phyloP scores from a whole-genome alignment of 2,329 filamentous ascomycete genomes.

The Fusarium clavum region DNA sequence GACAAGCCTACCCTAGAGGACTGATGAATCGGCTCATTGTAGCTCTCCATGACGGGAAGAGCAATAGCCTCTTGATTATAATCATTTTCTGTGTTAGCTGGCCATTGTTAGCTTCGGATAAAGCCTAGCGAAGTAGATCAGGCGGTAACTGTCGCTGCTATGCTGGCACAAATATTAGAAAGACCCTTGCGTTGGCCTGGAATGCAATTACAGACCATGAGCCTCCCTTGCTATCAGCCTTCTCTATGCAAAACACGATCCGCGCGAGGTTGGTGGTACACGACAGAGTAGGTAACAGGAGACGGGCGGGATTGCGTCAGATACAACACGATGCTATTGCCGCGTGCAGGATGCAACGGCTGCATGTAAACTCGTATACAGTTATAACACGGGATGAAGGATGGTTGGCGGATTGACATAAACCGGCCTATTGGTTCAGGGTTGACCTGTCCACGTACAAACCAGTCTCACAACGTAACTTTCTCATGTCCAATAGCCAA shows the following conservation, averaged over 20 bases:
- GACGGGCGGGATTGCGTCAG: background rate
- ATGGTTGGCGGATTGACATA: background rate
- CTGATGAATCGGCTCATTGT: background rate
- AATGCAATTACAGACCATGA: conserved; percentile 13
- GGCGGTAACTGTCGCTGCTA: background rate
- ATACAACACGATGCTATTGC: background rate
- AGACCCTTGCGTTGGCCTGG: background rate
- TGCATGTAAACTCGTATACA: conserved; percentile 7
- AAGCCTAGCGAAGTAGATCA: background rate
- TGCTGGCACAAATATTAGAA: background rate
- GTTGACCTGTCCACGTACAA: background rate
- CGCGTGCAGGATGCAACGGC: background rate
- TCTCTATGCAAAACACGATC: background rate
- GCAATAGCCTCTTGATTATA: background rate
- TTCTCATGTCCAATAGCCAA: background rate
- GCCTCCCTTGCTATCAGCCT: conserved; percentile 1
- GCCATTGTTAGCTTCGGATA: too few relatives aligned
- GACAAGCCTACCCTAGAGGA: background rate
- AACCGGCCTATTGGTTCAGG: background rate
- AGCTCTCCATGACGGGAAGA: background rate
- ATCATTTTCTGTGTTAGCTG: background rate
- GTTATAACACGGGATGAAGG: background rate
- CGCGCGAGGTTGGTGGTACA: background rate
- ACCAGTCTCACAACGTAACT: background rate
- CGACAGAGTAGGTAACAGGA: background rate